These are phyloP conservation scores for Trametopsis cervina DNA, from an alignment of 768 basidiomycete species.

Conservation along the genomic window DNA sequence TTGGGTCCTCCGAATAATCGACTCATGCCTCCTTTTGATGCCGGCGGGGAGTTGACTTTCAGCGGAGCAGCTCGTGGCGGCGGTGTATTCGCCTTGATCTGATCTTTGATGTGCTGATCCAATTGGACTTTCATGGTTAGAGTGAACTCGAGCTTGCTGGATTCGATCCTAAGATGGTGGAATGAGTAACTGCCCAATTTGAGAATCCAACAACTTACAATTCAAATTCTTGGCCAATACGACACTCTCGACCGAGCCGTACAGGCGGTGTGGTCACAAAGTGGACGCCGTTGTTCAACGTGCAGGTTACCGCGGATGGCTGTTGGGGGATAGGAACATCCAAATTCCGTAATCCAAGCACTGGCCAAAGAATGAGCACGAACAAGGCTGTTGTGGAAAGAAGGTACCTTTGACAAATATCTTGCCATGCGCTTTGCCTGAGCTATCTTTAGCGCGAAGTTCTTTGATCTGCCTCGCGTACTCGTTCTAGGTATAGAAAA, in stretches of 20 bases:
- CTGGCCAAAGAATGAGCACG: conserved; percentile 32
- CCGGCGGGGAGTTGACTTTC: conserved; percentile 40
- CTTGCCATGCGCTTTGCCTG: conserved; percentile 81
- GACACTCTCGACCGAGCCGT: conserved; percentile 47
- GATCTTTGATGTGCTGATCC: conserved; percentile 77
- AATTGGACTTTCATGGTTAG: conserved; percentile 81
- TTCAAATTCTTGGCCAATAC: conserved; percentile 87
- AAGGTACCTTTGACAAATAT: conserved; percentile 85
- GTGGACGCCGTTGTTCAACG: conserved; percentile 94
- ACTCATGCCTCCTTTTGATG: conserved; percentile 58
- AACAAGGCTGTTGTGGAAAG: neutral
- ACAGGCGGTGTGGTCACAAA: conserved; percentile 87
- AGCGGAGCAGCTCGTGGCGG: conserved; percentile 24
- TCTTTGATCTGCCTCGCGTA: conserved; percentile 87
- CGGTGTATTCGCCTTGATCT: conserved; percentile 57
- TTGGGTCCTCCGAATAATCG: conserved; percentile 70
- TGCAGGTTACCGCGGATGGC: conserved; percentile 71
- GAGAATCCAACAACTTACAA: conserved; percentile 44
- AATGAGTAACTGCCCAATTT: neutral
- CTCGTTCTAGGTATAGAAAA: too few species aligned
- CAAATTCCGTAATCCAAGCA: conserved; percentile 68
- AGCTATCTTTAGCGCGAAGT: conserved; percentile 67
- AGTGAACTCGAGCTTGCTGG: conserved; percentile 93
- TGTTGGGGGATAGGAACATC: conserved; percentile 75
- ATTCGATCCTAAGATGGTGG: conserved; percentile 61